Percentiles rank a stretch among this genome's conserved stretches.
These are phyloP conservation scores for Zymoseptoria crescenta DNA, from an alignment of 2,329 filamentous ascomycete genomes.

Conservation along the genomic window DNA sequence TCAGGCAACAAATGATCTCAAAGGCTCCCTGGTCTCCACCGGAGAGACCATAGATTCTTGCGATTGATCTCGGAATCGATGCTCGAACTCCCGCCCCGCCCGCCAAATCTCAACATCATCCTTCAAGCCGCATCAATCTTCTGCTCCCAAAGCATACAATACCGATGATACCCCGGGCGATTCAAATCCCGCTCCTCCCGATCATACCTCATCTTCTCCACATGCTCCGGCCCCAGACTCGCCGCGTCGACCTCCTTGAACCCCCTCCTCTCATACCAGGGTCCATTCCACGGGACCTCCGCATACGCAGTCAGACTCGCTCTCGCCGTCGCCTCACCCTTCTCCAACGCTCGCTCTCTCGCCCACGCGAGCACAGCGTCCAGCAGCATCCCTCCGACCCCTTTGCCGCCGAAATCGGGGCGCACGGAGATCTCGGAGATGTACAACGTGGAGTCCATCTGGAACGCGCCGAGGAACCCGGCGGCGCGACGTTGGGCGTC, in stretches of 20 bases:
- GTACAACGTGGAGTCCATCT: constrained; percentile 4
- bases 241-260: constrained; percentile 10
- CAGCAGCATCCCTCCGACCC: constrained; percentile 7
- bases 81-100: too few species aligned
- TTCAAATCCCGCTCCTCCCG: constrained; percentile 3
- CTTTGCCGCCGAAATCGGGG: constrained; percentile 3
- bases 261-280: constrained; percentile 11
- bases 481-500: neutral
- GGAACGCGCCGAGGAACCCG: constrained; percentile 7
- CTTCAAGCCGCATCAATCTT: neutral
- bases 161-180: constrained; percentile 6
- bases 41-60: too few species aligned
- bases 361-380: constrained; percentile 8
- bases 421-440: constrained; percentile 9
- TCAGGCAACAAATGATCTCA: too few species aligned
- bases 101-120: neutral
- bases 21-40: too few species aligned
- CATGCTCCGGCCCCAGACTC: constrained; percentile 8
- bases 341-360: neutral
- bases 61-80: too few species aligned
- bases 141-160: constrained; percentile 13
- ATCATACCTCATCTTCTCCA: constrained; percentile 11
- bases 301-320: constrained; percentile 11
- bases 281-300: constrained; percentile 14
- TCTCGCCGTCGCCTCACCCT: neutral